These are phyloP conservation scores for Neofusicoccum umdonicola DNA, from an alignment of 2,329 filamentous ascomycete species.

Conservation along the genomic window DNA sequence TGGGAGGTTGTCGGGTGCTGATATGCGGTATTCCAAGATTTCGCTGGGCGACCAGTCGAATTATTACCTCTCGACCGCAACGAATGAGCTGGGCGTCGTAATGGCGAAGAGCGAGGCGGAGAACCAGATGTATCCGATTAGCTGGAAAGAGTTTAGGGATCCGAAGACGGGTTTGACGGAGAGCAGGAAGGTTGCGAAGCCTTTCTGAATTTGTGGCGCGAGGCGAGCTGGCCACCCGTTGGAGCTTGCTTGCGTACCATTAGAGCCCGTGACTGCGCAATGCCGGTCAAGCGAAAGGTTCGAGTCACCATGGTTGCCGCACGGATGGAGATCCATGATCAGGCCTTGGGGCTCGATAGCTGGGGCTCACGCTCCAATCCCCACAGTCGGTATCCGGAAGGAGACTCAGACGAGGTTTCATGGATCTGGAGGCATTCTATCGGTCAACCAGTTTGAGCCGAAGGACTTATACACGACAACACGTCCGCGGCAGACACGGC, in stretches of 20 bases:
- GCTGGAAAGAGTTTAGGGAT: conserved; percentile 93
- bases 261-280: neutral
- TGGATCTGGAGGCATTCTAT: too few species aligned
- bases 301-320: too few species aligned
- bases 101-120: conserved; percentile 87
- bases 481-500: too few species aligned
- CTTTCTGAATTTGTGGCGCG: conserved; percentile 58
- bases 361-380: too few species aligned
- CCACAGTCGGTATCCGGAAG: too few species aligned
- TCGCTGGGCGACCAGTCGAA: conserved; percentile 90
- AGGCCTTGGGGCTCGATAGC: too few species aligned
- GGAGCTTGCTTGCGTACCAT: too few species aligned
- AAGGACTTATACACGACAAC: too few species aligned
- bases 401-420: too few species aligned
- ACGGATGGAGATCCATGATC: too few species aligned
- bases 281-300: neutral
- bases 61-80: conserved; percentile 91
- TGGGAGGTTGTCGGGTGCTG: neutral
- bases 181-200: conserved; percentile 88
- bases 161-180: conserved; percentile 74
- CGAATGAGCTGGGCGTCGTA: conserved; percentile 89
- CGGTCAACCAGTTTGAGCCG: too few species aligned
- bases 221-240: neutral
- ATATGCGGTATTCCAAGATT: conserved; percentile 56
- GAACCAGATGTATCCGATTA: conserved; percentile 87